Base-by-base conservation (phyloP, 768 basidiomycete genomes). In the Auriculariales sp. region DNA sequence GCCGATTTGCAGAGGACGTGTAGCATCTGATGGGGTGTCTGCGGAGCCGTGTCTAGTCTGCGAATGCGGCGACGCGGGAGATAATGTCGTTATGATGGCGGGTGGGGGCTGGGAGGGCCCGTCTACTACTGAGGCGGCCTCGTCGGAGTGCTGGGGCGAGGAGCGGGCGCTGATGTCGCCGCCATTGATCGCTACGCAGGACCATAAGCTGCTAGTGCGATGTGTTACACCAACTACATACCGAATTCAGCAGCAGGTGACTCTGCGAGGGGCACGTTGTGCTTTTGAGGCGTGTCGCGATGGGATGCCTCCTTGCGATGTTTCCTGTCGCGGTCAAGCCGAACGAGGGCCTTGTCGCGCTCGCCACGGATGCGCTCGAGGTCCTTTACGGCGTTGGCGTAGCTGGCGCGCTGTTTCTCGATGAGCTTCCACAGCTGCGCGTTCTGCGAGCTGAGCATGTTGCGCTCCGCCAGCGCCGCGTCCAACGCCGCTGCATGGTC, bases 371-470 rank as follows among this genome's bases (percentile, higher is more conserved):
- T 75, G 49, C 91, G 77, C 56, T 93, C 90, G 36, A 89, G 71
- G 57, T 94, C 89, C 66, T 86, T 86, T 62, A 83, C 69, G 49
- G 88, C 76, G 50, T 83, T 79, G 52, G 75, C 78, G 60, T 86
- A 86, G n/a, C 80, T 85, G 19, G 77, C 64, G 49, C 88, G 76
- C 63, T 92, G 88, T 62, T 91, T 93, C 72, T 93, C 89, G 60
- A 94, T 82, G 54, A 93, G 74, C 64, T 92, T 93, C 92, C 92
- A 94, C 19, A 94, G 77, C 66, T 93, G 89, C 14, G 80, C 68
- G 62, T 94, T 94, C 68, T 94, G 91, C 3, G 78, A 65, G 10
- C 83, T 77, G 46, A 92, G 76, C 33, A 69, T 65, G 59, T 93
- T 94, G 55, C 91, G 77, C 58, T 97, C 92, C 14, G 71, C 71